Conservation (phyloP, 31 red algal species). For the Endocladia muricata region DNA sequence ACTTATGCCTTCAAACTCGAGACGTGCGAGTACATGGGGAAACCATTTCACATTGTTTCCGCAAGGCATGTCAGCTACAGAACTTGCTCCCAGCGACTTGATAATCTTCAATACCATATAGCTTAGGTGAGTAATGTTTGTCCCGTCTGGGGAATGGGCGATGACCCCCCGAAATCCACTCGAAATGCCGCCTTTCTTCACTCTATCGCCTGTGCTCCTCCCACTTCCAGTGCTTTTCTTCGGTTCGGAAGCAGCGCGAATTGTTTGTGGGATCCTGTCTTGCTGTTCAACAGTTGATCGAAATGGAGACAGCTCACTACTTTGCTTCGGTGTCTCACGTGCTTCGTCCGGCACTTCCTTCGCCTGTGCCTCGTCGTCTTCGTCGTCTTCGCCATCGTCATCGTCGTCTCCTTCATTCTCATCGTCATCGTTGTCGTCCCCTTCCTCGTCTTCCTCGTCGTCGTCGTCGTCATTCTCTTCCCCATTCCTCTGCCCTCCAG, state of each 20-base stretch:
- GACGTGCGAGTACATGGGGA: constrained; percentile 41
- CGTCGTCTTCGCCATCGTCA: constrained; percentile 76
- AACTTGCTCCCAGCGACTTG: constrained; percentile 33
- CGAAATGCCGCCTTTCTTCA: background rate
- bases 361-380: constrained; percentile 82
- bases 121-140: constrained; percentile 54
- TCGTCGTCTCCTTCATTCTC: constrained; percentile 40
- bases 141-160: constrained; percentile 28
- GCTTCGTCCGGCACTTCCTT: no score
- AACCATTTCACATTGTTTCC: constrained; percentile 61
- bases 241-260: no score
- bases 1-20: constrained; percentile 63
- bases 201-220: background rate
- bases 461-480: constrained; percentile 57
- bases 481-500: constrained; percentile 42
- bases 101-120: constrained; percentile 73
- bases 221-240: background rate
- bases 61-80: constrained; percentile 69
- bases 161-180: background rate
- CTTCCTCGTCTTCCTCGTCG: constrained; percentile 12
- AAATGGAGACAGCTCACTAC: no score
- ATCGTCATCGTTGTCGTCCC: constrained; percentile 57
- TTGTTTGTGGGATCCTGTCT: no score
- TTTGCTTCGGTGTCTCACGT: no score
- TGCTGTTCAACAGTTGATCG: no score